These are phyloP conservation scores for Primulina tabacum DNA, from an alignment of 257 asterid genomes.

Conservation along the genomic window DNA sequence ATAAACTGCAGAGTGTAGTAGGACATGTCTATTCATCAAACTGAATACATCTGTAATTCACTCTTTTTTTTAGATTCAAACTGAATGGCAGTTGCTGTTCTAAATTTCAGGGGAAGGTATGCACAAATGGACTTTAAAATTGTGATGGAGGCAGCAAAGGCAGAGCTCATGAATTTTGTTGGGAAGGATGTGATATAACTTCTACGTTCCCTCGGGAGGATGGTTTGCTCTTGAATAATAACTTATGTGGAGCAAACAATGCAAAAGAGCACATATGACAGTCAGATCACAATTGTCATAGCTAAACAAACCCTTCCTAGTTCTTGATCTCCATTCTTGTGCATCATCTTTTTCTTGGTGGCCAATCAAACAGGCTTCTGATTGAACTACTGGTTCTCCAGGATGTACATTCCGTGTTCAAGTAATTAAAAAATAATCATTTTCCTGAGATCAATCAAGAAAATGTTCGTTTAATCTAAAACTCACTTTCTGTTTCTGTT, in stretches of 20 bases:
- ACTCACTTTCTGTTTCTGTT: not conserved
- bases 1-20: not conserved
- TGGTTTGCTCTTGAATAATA: not conserved
- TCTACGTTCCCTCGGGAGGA: not conserved
- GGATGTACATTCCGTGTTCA: not conserved
- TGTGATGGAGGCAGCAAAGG: slow-evolving; percentile 80
- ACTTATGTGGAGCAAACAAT: not conserved
- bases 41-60: not conserved
- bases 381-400: not conserved
- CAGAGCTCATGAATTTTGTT: slow-evolving; percentile 59
- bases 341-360: not conserved
- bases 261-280: not conserved
- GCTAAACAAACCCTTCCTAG: not conserved
- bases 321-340: not conserved
- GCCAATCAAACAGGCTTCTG: not conserved
- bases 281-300: not conserved
- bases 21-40: not conserved
- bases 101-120: slow-evolving; percentile 79
- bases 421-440: no score
- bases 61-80: not conserved
- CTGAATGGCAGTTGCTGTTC: slow-evolving; percentile 8
- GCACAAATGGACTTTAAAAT: slow-evolving; percentile 66
- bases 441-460: not conserved
- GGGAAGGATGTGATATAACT: slow-evolving; percentile 40
- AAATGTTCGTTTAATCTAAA: not conserved